These are phyloP conservation scores for Fusarium dlaminii DNA, from an alignment of 2,329 filamentous ascomycete genomes.

Conservation along the genomic window DNA sequence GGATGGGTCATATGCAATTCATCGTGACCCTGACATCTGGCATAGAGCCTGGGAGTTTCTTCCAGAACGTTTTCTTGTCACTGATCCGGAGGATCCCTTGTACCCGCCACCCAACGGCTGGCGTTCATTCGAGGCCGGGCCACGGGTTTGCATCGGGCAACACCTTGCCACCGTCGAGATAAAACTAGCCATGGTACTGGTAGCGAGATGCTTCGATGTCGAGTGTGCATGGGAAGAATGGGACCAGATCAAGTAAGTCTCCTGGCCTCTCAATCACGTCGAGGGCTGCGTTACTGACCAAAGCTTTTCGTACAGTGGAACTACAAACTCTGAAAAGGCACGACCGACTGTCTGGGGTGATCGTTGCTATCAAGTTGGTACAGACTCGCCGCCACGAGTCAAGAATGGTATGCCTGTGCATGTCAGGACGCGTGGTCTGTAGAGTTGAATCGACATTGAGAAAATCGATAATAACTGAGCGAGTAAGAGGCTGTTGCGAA, in stretches of 20 bases:
- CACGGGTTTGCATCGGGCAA: slow-evolving; percentile 66
- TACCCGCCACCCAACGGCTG: slow-evolving; percentile 52
- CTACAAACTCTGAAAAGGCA: neutral
- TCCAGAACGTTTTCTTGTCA: slow-evolving; percentile 33
- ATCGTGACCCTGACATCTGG: slow-evolving; percentile 27
- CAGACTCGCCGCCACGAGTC: slow-evolving; percentile 42
- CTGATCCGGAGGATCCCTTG: slow-evolving; percentile 21
- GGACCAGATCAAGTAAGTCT: slow-evolving; percentile 17
- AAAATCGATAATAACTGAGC: neutral
- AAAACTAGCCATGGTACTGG: slow-evolving; percentile 15
- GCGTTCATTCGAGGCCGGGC: slow-evolving; percentile 63
- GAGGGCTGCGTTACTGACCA: neutral
- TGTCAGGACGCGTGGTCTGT: slow-evolving; percentile 24
- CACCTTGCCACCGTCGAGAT: slow-evolving; percentile 58
- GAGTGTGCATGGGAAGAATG: slow-evolving; percentile 34
- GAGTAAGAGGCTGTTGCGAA: neutral
- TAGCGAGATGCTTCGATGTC: slow-evolving; percentile 31
- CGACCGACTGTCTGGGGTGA: slow-evolving; percentile 45
- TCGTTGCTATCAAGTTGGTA: slow-evolving; percentile 52
- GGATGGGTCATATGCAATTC: slow-evolving; percentile 28
- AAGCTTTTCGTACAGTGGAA: neutral
- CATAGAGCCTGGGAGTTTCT: slow-evolving; percentile 24
- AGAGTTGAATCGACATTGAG: neutral
- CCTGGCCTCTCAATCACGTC: too few species aligned
- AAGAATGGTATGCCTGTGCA: slow-evolving; percentile 53